Base-by-base conservation (phyloP, 2,329 filamentous ascomycete genomes). In the Elsinoe arachidis region DNA sequence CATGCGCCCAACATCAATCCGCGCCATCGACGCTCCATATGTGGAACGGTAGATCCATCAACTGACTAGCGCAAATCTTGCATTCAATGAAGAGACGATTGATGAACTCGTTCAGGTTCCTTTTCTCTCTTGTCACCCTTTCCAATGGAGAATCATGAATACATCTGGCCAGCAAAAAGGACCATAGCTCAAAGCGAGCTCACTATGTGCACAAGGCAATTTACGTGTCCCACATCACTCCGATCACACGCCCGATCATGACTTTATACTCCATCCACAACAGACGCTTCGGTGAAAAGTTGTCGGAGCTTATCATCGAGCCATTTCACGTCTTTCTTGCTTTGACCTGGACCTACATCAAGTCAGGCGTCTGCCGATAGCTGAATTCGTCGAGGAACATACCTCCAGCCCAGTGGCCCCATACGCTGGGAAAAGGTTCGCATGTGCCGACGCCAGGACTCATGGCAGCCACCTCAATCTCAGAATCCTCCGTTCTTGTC, bases 281-380 rank as follows among this genome's bases (percentile, higher is more conserved):
- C 10, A 19, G 39, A 15, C 6, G 15, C 39, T 9, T 15, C 39
- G 9, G 10, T 19, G 39, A 84, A 80, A 54, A 86, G 80, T 5
- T 71, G 70, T 14, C 71, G 74, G 58, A 88, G 66, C 61, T 79
- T 79, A 26, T 80, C 74, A 65, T 90, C 84, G 41, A 91, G 73
- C 85, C 86, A 91, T 64, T 81, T 80, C 1, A 85, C 78, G 68
- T 91, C 87, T 33, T 85, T 82, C 58, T 78, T 80, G 62, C 80
- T 87, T n/a, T 85, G 77, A 0, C 86, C 86, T 3, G 87, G 87
- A 1, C 86, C 87, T 73, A 19, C 33, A 49, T n/a, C 39, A 15
- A 0, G 21, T 55, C 23, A 43, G 37, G 3, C 23, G 39, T n/a
- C 17, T 12, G 23, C 14, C 5, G 44, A 19, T 30, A 7, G 2